Conservation (phyloP, 2,329 filamentous ascomycete species). For the Pezicula neosporulosa region DNA sequence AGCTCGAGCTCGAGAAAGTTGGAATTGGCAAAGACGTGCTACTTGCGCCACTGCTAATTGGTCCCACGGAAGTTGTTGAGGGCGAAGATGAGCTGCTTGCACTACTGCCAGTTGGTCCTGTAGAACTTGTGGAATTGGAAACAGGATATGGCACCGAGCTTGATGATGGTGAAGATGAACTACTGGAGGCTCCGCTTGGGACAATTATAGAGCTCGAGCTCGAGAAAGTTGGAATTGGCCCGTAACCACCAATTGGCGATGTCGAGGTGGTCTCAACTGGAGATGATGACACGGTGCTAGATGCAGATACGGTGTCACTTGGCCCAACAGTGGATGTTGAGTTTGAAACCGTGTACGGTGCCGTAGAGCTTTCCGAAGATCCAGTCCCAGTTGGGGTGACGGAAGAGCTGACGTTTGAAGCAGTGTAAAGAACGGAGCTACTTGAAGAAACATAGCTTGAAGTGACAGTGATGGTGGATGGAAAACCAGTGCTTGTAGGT, state of each 20-base stretch:
- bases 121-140: not conserved
- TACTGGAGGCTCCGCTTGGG: not conserved
- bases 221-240: not conserved
- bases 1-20: too few species aligned
- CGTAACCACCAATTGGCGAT: too few species aligned
- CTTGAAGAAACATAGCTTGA: too few species aligned
- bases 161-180: not conserved
- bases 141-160: not conserved
- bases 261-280: not conserved
- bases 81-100: constrained; percentile 1
- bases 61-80: too few species aligned
- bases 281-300: not conserved
- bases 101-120: not conserved
- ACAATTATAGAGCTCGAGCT: not conserved
- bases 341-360: constrained; percentile 10
- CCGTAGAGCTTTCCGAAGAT: constrained; percentile 2
- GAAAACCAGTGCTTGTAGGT: too few species aligned
- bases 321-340: constrained; percentile 3
- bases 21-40: not conserved
- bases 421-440: too few species aligned
- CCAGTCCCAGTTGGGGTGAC: not conserved
- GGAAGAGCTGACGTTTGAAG: not conserved
- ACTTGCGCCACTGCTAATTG: too few species aligned
- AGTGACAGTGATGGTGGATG: too few species aligned
- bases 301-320: constrained; percentile 3